These are phyloP conservation scores for Begonia peltatifolia DNA, from an alignment of 306 rosid species.

Conservation along the genomic window DNA sequence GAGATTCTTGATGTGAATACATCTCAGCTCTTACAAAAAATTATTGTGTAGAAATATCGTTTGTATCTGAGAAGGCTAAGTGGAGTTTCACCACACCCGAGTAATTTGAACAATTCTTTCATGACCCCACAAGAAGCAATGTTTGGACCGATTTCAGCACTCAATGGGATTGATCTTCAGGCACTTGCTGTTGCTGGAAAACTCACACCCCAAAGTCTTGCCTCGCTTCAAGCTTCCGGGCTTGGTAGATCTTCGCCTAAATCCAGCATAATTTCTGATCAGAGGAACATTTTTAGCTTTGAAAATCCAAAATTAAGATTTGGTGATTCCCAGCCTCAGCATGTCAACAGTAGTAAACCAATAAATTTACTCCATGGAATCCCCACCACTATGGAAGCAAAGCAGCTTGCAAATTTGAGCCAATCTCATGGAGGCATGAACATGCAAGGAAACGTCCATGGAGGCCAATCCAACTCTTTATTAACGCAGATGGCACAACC, in stretches of 20 bases:
- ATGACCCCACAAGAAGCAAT: conserved; percentile 55
- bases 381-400: conserved; percentile 90
- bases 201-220: conserved; percentile 81
- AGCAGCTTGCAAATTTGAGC: conserved; percentile 74
- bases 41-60: conserved; percentile 68
- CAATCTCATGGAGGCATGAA: conserved; percentile 47
- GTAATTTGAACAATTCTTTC: conserved; percentile 54
- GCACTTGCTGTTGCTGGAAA: conserved; percentile 62
- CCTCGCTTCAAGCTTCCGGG: conserved; percentile 88
- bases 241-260: conserved; percentile 58
- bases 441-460: too few species aligned
- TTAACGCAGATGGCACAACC: not conserved
- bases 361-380: conserved; percentile 78
- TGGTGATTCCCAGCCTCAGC: conserved; percentile 76
- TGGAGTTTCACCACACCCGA: conserved; percentile 72
- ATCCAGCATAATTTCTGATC: conserved; percentile 57
- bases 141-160: conserved; percentile 71
- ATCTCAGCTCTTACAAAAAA: too few species aligned
- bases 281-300: conserved; percentile 88
- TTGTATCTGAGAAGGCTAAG: conserved; percentile 84
- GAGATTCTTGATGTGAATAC: too few species aligned
- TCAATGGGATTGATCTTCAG: conserved; percentile 80
- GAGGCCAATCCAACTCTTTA: conserved; percentile 2
- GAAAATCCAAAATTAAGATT: conserved; percentile 85
- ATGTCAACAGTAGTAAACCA: conserved; percentile 35